Base-by-base conservation (phyloP, 495 filamentous ascomycete species). In the Podospora australis region DNA sequence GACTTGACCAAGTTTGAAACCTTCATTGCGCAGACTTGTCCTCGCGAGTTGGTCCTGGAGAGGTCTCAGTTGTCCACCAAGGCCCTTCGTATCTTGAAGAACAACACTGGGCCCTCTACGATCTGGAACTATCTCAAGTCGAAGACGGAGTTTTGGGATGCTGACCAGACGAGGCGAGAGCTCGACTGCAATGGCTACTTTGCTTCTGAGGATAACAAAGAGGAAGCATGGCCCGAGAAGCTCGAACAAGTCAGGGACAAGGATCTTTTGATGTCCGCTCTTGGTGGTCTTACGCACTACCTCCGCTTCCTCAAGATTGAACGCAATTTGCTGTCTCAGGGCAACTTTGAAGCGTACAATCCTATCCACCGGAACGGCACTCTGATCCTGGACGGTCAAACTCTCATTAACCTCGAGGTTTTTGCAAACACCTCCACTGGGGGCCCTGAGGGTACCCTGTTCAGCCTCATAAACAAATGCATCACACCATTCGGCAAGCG, bases 1-100 rank as follows among this genome's bases (percentile, higher is more conserved):
- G 90, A 96, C 53, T 78, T 96, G 63, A 99, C 94, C 39, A 96
- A 91, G 59, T 97, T 99, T 58, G 94, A 99, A 72, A 99, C 94
- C 0, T 87, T 97, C 44, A 82, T 99, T 16, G 94, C 94, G 24
- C 94, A 99, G 59, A 95, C 82, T 19, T 79, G 85, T 13, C 94
- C 94, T 2, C 86, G 86, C 21, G 94, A 99, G 64, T 59, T 99
- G 44, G 67, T 99, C 13, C 70, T 99, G 2, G 94, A 99, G 63
- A 97, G 96, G 68, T 83, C 82, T 7, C 81, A 73, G 42, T 73
- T 96, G 30, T 95, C 91, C 0, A 79, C 81, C 13, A 90, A 89
- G 61, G 86, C 86, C 2, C 58, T 92, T 50, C 87, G 92, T n/a
- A 97, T 97, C 41, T 66, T 99, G 54, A 97, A 96, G 67, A 96